These are phyloP conservation scores for Leccinum pachyderme DNA, from an alignment of 1,284 basidiomycete species.

Conservation along the genomic window DNA sequence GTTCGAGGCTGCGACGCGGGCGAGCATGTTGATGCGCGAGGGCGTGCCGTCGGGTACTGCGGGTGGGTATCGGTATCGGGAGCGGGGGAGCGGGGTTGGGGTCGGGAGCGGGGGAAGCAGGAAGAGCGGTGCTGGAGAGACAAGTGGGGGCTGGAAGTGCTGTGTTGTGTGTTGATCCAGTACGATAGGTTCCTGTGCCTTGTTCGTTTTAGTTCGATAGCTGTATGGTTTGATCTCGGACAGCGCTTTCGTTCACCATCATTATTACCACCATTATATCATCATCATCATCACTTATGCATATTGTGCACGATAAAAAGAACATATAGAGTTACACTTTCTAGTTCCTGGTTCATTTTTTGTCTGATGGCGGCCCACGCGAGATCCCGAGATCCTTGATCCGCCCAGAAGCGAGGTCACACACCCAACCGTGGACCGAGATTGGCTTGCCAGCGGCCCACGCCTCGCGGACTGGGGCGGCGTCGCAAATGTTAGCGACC, in stretches of 20 bases:
- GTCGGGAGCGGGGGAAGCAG: constrained; percentile 18
- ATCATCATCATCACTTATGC: background rate
- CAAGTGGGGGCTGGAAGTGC: constrained; percentile 49
- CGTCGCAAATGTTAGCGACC: constrained; percentile 69
- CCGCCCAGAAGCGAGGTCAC: constrained; percentile 68
- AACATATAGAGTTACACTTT: background rate
- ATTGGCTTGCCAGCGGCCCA: constrained; percentile 73
- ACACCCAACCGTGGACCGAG: constrained; percentile 56
- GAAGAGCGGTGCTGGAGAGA: constrained; percentile 44
- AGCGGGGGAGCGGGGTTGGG: background rate
- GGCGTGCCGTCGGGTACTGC: constrained; percentile 58
- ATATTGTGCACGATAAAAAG: background rate
- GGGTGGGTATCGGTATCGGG: constrained; percentile 34
- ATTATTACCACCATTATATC: background rate
- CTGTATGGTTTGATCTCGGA: background rate
- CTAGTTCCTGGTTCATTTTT: background rate
- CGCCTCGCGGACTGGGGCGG: constrained; percentile 62
- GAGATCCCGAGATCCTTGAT: constrained; percentile 69
- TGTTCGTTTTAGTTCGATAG: constrained; percentile 1
- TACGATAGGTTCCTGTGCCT: constrained; percentile 8
- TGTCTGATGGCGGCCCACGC: constrained; percentile 17
- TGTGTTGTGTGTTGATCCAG: constrained; percentile 55
- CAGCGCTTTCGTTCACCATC: background rate
- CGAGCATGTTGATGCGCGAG: constrained; percentile 91
- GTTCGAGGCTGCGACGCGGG: constrained; percentile 91